These are phyloP conservation scores for Rheum nobile DNA, from an alignment of 148 eudicot species.

Conservation along the genomic window DNA sequence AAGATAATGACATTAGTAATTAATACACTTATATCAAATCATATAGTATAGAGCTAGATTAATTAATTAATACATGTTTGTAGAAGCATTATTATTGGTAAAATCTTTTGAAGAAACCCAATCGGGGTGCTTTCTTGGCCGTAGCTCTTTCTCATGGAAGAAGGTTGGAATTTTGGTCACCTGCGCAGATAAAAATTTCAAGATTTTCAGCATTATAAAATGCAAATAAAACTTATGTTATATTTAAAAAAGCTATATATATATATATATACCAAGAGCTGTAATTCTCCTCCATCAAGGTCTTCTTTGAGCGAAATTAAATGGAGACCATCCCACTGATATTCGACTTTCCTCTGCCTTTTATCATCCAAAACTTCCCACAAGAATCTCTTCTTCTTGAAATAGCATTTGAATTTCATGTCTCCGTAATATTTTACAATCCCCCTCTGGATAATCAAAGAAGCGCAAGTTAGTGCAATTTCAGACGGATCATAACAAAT, in stretches of 20 bases:
- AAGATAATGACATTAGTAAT: not conserved
- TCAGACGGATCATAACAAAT: not conserved
- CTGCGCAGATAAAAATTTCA: slow-evolving; percentile 19
- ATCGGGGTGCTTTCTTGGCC: slow-evolving; percentile 52
- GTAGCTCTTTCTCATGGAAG: slow-evolving; percentile 32
- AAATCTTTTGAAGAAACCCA: slow-evolving; percentile 52
- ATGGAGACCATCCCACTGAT: not conserved
- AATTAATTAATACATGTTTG: not conserved
- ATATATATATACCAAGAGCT: not conserved
- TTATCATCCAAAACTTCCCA: not conserved
- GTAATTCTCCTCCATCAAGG: not conserved
- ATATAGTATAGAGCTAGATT: too few species aligned
- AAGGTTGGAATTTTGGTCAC: slow-evolving; percentile 40
- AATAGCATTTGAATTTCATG: not conserved
- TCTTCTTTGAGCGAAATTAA: not conserved
- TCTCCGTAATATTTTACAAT: not conserved
- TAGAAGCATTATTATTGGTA: slow-evolving; percentile 13
- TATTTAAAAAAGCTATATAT: not conserved
- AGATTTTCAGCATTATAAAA: not conserved
- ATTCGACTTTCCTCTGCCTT: not conserved
- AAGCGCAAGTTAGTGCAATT: not conserved
- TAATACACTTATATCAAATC: too few species aligned
- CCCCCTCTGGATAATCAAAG: not conserved
- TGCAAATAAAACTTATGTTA: too few species aligned
- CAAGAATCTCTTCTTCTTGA: not conserved